These are phyloP conservation scores for Penicillium sp. DNA, from an alignment of 2,329 filamentous ascomycete genomes.

Conservation along the genomic window DNA sequence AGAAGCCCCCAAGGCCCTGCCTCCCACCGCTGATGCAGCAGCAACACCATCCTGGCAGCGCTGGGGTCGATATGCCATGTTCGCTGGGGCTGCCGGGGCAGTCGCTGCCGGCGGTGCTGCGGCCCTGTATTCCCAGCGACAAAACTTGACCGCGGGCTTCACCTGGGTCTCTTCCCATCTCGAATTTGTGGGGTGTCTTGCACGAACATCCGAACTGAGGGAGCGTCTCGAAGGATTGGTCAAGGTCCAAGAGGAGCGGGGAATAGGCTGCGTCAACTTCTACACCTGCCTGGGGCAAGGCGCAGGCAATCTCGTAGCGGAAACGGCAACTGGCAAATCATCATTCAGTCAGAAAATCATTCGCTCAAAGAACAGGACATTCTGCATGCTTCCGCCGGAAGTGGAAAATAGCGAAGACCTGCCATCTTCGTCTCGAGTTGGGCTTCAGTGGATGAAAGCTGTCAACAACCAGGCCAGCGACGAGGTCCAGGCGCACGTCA, in stretches of 20 bases:
- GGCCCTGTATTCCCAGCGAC: slow-evolving; percentile 82
- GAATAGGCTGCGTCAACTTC: slow-evolving; percentile 79
- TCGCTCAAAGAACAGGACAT: slow-evolving; percentile 69
- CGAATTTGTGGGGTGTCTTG: slow-evolving; percentile 88
- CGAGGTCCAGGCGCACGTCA: slow-evolving; percentile 76
- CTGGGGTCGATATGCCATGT: slow-evolving; percentile 84
- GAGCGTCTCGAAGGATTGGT: slow-evolving; percentile 70
- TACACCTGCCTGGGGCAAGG: slow-evolving; percentile 80
- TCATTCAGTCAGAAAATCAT: slow-evolving; percentile 41
- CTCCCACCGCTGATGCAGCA: slow-evolving; percentile 46
- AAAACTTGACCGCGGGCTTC: slow-evolving; percentile 74
- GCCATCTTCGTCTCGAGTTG: slow-evolving; percentile 32
- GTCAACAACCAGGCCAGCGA: slow-evolving; percentile 78
- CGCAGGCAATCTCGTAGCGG: slow-evolving; percentile 46
- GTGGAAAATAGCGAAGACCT: slow-evolving; percentile 32
- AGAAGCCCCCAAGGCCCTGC: slow-evolving; percentile 24
- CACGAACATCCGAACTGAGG: slow-evolving; percentile 78
- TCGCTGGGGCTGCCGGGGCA: slow-evolving; percentile 77
- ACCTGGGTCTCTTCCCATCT: slow-evolving; percentile 87
- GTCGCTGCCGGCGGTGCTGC: slow-evolving; percentile 80
- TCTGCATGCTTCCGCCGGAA: slow-evolving; percentile 76
- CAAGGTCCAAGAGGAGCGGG: slow-evolving; percentile 64
- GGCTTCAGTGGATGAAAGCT: slow-evolving; percentile 65
- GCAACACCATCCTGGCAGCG: slow-evolving; percentile 64
- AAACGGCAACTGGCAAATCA: slow-evolving; percentile 22